Percentiles rank a stretch among this genome's conserved stretches.
Evolutionary conservation across 495 filamentous ascomycete genomes (phyloP).

Genomic region (Pseudoneurospora amorphoporcata): DNA sequence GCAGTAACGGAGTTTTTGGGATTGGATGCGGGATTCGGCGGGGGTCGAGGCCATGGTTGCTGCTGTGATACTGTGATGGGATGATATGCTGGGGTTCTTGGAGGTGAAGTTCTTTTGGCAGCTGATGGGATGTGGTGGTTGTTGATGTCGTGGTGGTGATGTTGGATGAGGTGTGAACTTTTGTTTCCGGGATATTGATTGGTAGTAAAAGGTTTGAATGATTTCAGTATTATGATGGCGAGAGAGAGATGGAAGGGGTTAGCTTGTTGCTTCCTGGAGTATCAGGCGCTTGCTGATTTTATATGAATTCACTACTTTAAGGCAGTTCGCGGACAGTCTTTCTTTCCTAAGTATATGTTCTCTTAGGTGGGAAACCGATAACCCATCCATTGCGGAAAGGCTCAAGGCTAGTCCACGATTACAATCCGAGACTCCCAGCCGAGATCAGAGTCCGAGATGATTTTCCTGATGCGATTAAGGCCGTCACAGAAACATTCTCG

Average conservation of each 20-base stretch:
- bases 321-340: neutral
- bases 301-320: neutral
- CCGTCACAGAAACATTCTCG: neutral
- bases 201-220: neutral
- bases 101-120: neutral
- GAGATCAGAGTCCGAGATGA: neutral
- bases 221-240: neutral
- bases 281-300: neutral
- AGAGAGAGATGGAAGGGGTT: neutral
- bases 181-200: neutral
- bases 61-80: no score
- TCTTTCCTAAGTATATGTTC: no score
- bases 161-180: neutral
- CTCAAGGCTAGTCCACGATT: neutral
- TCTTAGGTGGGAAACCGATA: neutral
- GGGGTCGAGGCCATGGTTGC: neutral
- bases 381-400: neutral
- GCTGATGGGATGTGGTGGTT: neutral
- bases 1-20: neutral
- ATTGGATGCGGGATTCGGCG: neutral
- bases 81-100: neutral
- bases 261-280: neutral
- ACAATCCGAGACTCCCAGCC: neutral
- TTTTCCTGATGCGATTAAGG: neutral
- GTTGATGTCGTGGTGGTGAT: neutral